A percentile compares a stretch with the other conserved stretches of the same genome.
These are phyloP conservation scores for Myxozyma neotropica DNA, from an alignment of 805 yeast species.

Conservation along the genomic window DNA sequence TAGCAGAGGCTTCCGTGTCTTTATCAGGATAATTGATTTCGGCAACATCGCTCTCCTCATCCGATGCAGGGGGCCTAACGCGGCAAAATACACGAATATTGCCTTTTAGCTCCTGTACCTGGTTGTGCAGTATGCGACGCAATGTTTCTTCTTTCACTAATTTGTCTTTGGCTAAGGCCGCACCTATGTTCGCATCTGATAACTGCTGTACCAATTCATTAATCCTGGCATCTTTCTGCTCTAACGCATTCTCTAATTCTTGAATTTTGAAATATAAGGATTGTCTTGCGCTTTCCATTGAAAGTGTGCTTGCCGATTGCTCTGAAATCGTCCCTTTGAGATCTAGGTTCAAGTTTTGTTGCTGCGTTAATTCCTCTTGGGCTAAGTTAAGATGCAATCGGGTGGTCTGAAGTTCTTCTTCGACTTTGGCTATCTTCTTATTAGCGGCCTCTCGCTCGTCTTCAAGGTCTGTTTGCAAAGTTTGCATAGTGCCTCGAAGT, in stretches of 20 bases:
- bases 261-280: conserved; percentile 31
- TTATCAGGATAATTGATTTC: conserved; percentile 44
- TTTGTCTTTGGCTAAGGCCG: conserved; percentile 43
- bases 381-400: conserved; percentile 18
- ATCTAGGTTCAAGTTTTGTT: conserved; percentile 36
- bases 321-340: conserved; percentile 41
- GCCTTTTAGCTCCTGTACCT: conserved; percentile 83
- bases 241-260: conserved; percentile 33
- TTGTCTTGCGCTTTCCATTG: conserved; percentile 33
- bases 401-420: conserved; percentile 1
- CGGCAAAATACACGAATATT: conserved; percentile 91
- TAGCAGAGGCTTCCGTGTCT: conserved; percentile 35
- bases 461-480: neutral
- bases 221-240: conserved; percentile 31
- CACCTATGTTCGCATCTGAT: conserved; percentile 40
- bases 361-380: conserved; percentile 33
- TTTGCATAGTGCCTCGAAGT: neutral
- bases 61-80: conserved; percentile 59
- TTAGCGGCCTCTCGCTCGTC: neutral
- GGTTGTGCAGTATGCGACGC: conserved; percentile 69
- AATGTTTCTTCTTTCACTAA: conserved; percentile 55
- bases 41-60: conserved; percentile 35
- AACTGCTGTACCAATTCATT: conserved; percentile 32
- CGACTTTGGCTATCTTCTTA: conserved; percentile 10
- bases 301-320: conserved; percentile 37